These are phyloP conservation scores for Hevea brasiliensis DNA, from an alignment of 345 rosid species.

Conservation along the genomic window DNA sequence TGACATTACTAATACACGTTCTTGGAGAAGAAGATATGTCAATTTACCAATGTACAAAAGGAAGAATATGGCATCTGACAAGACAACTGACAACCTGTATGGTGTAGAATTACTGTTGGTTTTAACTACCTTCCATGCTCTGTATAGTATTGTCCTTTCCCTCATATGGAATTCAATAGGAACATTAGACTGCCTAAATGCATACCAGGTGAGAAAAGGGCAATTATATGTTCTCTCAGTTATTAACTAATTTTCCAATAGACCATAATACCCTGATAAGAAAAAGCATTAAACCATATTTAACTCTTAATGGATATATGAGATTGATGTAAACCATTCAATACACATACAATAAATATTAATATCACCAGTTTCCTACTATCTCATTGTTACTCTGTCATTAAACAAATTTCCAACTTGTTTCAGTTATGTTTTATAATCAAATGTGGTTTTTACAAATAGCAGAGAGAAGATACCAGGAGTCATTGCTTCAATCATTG, in stretches of 20 bases:
- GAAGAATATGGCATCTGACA: too few relatives aligned
- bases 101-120: not conserved
- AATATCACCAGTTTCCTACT: not conserved
- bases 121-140: not conserved
- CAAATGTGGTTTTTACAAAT: constrained; percentile 9
- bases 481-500: constrained; percentile 90
- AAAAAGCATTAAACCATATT: not conserved
- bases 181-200: not conserved
- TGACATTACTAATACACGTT: not conserved
- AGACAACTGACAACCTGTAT: not conserved
- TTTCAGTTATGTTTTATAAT: constrained; percentile 6
- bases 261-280: not conserved
- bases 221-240: not conserved
- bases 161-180: not conserved
- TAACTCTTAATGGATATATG: not conserved
- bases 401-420: not conserved
- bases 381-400: not conserved
- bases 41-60: not conserved
- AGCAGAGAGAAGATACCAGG: constrained; percentile 52
- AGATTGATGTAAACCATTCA: not conserved
- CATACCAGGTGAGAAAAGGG: not conserved
- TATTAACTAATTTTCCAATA: not conserved
- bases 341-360: not conserved
- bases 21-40: not conserved
- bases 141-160: not conserved